Evolutionary conservation across 2,329 filamentous ascomycete genomes (phyloP).

Genomic region (Seiridium unicorne): DNA sequence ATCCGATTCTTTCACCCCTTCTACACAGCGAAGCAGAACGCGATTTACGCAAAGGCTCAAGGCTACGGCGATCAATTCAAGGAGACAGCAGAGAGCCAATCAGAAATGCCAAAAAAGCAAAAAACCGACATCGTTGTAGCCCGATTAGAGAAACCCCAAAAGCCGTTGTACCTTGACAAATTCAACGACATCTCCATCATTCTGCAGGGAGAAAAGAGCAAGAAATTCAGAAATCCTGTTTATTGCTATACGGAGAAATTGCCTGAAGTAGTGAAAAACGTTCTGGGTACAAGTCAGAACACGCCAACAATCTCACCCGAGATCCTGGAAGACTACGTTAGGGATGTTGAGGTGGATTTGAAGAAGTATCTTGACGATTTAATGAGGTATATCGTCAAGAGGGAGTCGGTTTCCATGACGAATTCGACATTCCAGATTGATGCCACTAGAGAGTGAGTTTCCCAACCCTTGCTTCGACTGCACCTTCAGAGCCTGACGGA

Average conservation of each 20-base stretch:
- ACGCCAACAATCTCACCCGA: background rate
- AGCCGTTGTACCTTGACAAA: background rate
- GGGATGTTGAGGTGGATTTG: background rate
- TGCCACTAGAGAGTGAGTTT: constrained; percentile 20
- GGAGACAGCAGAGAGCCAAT: background rate
- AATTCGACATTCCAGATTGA: constrained; percentile 19
- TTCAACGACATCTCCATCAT: background rate
- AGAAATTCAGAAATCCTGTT: background rate
- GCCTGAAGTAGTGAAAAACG: background rate
- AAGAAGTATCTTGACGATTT: constrained; percentile 2
- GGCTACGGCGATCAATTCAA: constrained; percentile 34
- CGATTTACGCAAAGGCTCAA: constrained; percentile 35
- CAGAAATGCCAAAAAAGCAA: background rate
- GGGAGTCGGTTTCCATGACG: constrained; percentile 4
- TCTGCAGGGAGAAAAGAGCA: background rate
- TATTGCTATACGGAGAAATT: background rate
- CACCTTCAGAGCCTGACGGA: background rate
- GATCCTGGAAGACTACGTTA: background rate
- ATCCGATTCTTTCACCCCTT: constrained; percentile 44
- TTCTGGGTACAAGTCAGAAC: background rate
- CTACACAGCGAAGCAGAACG: constrained; percentile 41
- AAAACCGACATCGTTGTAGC: background rate
- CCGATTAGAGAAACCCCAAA: background rate
- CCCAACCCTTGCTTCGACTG: background rate
- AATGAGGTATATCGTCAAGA: constrained; percentile 6